Base-by-base conservation (phyloP, 106 monocot species). In the Narthecium ossifragum region DNA sequence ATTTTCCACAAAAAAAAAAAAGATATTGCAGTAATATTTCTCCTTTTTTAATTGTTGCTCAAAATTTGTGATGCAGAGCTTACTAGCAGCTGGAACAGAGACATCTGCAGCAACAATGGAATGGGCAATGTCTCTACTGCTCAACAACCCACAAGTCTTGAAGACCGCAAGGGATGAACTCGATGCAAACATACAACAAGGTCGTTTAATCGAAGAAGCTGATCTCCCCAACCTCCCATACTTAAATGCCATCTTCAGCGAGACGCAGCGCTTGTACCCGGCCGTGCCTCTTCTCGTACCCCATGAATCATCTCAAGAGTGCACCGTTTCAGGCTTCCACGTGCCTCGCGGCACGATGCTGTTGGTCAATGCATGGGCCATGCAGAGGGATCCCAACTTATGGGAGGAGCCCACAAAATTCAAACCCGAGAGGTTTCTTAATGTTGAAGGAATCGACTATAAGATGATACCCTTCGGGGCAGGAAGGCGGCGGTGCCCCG, bases 81-180 rank as follows among this genome's bases (percentile, higher is more conserved):
- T 75, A 4, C 26, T 75, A 18, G 2, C 11, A 8, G 64, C 65
- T 47, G 77, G 77, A 36, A 55, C 66, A 8, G 71, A 65, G 22
- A 71, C 77, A 1, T 8, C 65, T 6, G 26, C 65, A 2, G 27
- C 29, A 5, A 71, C 76, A 9, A 47, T 55, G 5, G 77, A 77
- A 36, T 77, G 77, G 77, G 70, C 77, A 0, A 60, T 77, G 60
- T 53, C 70, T 1, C 71, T 70, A 9, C 71, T 77, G 2, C 65
- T 77, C 24, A 71, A 66, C 71, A 32, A 71, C 28, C 71, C 77
- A 7, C 49, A 77, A 33, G 9, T 20, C 3, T 36, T 77, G 2
- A 31, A 46, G 28, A 77, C 54, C 14, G 70, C 47, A 0, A 22
- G 9, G 12, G 39, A 17, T 2, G 77, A 77, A 47, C 69, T 77